phyloP scores from a whole-genome alignment of 2,329 filamentous ascomycete genomes.

The Septoria linicola region DNA sequence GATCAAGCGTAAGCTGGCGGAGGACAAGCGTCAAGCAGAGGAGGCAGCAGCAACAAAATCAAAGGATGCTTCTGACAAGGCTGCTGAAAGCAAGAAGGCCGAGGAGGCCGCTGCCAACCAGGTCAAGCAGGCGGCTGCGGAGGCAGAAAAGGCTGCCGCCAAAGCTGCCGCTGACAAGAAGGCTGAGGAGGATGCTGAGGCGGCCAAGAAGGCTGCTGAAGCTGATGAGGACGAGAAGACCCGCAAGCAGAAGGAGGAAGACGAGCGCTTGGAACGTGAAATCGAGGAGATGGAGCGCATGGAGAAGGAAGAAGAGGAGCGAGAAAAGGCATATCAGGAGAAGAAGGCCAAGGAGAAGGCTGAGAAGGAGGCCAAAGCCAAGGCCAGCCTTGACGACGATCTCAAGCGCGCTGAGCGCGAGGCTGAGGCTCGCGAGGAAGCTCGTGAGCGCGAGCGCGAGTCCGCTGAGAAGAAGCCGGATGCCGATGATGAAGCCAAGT shows the following conservation, averaged over 20 bases:
- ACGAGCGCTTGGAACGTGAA: constrained; percentile 53
- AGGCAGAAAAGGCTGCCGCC: constrained; percentile 49
- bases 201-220: constrained; percentile 38
- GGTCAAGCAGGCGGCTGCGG: constrained; percentile 39
- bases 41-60: constrained; percentile 59
- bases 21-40: constrained; percentile 43
- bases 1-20: constrained; percentile 56
- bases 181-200: constrained; percentile 34
- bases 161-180: constrained; percentile 49
- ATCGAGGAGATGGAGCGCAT: constrained; percentile 61
- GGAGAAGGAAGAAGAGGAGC: constrained; percentile 28
- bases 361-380: constrained; percentile 67
- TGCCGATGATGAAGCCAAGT: constrained; percentile 43
- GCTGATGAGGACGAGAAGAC: constrained; percentile 34
- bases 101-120: constrained; percentile 38
- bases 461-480: constrained; percentile 27
- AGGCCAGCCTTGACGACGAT: constrained; percentile 55
- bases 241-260: constrained; percentile 41
- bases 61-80: constrained; percentile 37
- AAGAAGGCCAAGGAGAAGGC: constrained; percentile 57
- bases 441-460: constrained; percentile 41
- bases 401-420: constrained; percentile 51
- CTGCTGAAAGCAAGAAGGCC: constrained; percentile 49
- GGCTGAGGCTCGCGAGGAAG: constrained; percentile 49
- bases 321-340: constrained; percentile 46